Evolutionary conservation across 2,329 filamentous ascomycete genomes (phyloP).

Genomic region (Gnomoniopsis smithogilvyi): DNA sequence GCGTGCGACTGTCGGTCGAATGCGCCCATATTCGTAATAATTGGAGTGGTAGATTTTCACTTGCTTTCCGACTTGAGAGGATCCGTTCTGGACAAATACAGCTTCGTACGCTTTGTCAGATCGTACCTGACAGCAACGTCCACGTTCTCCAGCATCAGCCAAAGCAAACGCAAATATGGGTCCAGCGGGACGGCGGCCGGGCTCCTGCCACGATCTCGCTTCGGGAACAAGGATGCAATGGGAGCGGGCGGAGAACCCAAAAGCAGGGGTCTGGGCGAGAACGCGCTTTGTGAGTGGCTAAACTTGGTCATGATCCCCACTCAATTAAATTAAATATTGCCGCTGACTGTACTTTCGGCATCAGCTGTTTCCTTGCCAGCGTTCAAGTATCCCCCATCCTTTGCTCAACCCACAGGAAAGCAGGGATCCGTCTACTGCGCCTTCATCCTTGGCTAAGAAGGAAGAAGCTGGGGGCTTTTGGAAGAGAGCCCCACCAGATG

Average conservation of each 20-base stretch:
- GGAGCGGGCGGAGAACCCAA: neutral
- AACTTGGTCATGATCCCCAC: neutral
- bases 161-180: neutral
- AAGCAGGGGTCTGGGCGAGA: neutral
- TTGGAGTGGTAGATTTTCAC: neutral
- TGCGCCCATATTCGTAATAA: too few relatives aligned
- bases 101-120: neutral
- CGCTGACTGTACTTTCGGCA: constrained; percentile 2
- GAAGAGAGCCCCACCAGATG: too few relatives aligned
- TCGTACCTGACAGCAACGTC: constrained; percentile 11
- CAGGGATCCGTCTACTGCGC: constrained; percentile 1
- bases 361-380: neutral
- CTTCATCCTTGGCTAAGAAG: constrained; percentile 5
- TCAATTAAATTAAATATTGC: constrained; percentile 16
- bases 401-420: neutral
- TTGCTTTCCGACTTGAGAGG: neutral
- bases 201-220: constrained; percentile 7
- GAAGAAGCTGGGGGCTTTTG: neutral
- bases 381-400: neutral
- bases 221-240: neutral
- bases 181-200: neutral
- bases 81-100: neutral
- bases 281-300: constrained; percentile 9
- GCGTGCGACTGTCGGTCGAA: too few relatives aligned
- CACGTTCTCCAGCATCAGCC: constrained; percentile 1